These are phyloP conservation scores for Colletotrichum viniferum DNA, from an alignment of 2,329 filamentous ascomycete species.

Conservation along the genomic window DNA sequence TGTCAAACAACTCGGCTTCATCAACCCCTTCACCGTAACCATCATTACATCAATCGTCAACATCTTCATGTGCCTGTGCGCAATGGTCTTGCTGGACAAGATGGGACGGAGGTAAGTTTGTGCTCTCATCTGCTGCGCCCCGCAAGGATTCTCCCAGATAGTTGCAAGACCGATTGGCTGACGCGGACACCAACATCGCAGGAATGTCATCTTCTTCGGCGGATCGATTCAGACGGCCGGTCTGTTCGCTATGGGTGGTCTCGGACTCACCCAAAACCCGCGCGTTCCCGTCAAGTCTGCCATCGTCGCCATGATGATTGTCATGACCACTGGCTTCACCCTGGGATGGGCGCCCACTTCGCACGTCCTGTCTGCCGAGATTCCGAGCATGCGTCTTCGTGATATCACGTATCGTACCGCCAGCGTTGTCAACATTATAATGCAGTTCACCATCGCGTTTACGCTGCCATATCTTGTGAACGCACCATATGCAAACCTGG, in stretches of 20 bases:
- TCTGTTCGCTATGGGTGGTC: background rate
- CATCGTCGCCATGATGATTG: constrained; percentile 35
- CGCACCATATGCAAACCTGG: constrained; percentile 35
- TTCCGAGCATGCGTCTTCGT: constrained; percentile 33
- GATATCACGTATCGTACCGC: constrained; percentile 29
- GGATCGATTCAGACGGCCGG: background rate
- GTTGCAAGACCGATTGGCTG: background rate
- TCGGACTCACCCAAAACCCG: constrained; percentile 7
- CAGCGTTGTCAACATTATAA: constrained; percentile 4
- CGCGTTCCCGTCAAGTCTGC: constrained; percentile 24
- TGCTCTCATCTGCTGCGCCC: background rate
- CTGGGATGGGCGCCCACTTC: constrained; percentile 38
- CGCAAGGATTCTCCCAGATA: background rate
- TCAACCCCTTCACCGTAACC: constrained; percentile 31
- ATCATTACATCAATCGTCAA: constrained; percentile 23
- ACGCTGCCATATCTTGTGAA: constrained; percentile 41
- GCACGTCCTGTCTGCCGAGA: constrained; percentile 39
- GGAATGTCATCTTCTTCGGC: background rate
- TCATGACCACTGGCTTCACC: constrained; percentile 34
- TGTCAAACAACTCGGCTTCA: constrained; percentile 29
- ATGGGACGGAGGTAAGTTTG: constrained; percentile 18
- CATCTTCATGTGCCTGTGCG: constrained; percentile 19
- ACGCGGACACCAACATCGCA: background rate
- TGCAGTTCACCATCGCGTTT: constrained; percentile 37
- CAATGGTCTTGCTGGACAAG: constrained; percentile 23